A percentile compares a stretch with the other conserved stretches of the same genome.
Conservation (phyloP, 2,329 filamentous ascomycete species). For the Alternaria postmessia region DNA sequence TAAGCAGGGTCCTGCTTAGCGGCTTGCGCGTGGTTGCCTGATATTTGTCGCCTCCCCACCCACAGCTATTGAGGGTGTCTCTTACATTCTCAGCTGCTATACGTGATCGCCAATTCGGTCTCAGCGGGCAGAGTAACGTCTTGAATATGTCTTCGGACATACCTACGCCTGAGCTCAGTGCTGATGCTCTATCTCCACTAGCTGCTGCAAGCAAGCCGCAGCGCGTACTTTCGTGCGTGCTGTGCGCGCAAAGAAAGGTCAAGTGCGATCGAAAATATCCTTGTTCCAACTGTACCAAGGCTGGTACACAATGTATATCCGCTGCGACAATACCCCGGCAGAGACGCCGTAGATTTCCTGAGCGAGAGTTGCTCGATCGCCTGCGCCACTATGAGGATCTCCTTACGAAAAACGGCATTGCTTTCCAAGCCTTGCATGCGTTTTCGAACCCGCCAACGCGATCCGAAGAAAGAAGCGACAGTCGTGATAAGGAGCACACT, state of each 20-base stretch:
- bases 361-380: constrained; percentile 74
- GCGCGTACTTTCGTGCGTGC: constrained; percentile 67
- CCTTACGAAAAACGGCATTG: constrained; percentile 70
- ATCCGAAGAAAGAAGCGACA: neutral
- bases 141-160: constrained; percentile 16
- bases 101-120: neutral
- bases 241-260: constrained; percentile 68
- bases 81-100: neutral
- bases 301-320: constrained; percentile 48
- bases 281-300: constrained; percentile 44
- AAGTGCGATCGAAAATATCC: constrained; percentile 51
- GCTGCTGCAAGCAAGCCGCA: constrained; percentile 36
- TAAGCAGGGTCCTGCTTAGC: constrained; percentile 10
- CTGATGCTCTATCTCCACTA: constrained; percentile 8
- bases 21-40: constrained; percentile 8
- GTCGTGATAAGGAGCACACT: neutral
- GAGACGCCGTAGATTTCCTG: constrained; percentile 70
- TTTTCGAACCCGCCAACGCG: constrained; percentile 22
- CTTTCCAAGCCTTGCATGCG: constrained; percentile 69
- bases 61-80: neutral
- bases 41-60: neutral
- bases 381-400: constrained; percentile 73
- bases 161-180: constrained; percentile 13
- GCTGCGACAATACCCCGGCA: constrained; percentile 59
- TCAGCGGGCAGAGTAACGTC: neutral